These are phyloP conservation scores for Heliocybe sulcata DNA, from an alignment of 1,284 basidiomycete species.

Conservation along the genomic window DNA sequence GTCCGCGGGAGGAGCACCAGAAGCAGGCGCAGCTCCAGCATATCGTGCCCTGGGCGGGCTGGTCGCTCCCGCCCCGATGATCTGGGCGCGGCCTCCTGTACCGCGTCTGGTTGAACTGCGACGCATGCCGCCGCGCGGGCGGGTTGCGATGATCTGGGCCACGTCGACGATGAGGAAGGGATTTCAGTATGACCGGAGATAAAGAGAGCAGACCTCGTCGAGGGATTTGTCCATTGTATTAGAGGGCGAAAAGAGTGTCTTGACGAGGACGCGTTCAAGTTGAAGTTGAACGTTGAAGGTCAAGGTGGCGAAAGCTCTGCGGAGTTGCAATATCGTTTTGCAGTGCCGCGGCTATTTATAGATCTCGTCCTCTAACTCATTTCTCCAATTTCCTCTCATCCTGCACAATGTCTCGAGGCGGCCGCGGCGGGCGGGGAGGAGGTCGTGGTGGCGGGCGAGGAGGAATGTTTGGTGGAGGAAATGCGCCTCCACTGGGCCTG, in stretches of 20 bases:
- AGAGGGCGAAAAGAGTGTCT: constrained; percentile 14
- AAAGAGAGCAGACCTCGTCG: constrained; percentile 62
- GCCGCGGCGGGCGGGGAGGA: constrained; percentile 52
- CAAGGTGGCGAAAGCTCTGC: not conserved
- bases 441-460: constrained; percentile 42
- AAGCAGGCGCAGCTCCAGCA: constrained; percentile 21
- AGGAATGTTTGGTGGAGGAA: constrained; percentile 32
- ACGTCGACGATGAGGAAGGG: constrained; percentile 6
- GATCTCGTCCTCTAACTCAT: too few relatives aligned
- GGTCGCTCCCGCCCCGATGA: constrained; percentile 45
- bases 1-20: constrained; percentile 41
- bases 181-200: constrained; percentile 8
- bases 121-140: constrained; percentile 34
- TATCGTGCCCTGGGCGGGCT: constrained; percentile 46
- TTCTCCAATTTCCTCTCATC: not conserved
- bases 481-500: constrained; percentile 67
- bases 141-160: constrained; percentile 68
- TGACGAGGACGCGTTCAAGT: constrained; percentile 4
- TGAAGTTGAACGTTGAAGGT: not conserved
- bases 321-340: not conserved
- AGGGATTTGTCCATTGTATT: constrained; percentile 77
- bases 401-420: constrained; percentile 55
- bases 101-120: constrained; percentile 36
- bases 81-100: constrained; percentile 33
- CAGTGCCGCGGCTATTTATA: not conserved